phyloP scores from a whole-genome alignment of 495 filamentous ascomycete species.

The Tuber brumale region DNA sequence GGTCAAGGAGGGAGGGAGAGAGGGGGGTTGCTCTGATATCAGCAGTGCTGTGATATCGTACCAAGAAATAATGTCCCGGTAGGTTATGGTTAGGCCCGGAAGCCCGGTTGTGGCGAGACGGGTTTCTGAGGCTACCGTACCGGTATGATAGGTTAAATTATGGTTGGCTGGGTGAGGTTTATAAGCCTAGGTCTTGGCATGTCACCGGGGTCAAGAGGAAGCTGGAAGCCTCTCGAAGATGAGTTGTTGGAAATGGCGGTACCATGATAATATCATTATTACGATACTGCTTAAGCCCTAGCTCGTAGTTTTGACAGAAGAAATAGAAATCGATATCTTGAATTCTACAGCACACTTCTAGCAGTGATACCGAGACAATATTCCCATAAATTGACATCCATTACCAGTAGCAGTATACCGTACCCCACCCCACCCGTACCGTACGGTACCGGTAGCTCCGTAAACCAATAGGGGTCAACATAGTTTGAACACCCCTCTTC shows the following conservation, averaged over 20 bases:
- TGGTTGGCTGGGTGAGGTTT: neutral
- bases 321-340: neutral
- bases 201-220: neutral
- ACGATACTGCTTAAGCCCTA: neutral
- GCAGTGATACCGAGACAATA: too few species aligned
- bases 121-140: too few species aligned
- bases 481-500: neutral
- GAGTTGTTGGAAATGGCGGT: neutral
- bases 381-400: too few species aligned
- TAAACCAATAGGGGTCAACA: neutral
- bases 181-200: neutral
- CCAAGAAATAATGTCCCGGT: neutral
- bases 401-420: too few species aligned
- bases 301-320: neutral
- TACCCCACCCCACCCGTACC: too few species aligned
- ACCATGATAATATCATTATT: neutral
- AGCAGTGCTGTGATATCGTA: neutral
- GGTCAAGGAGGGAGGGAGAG: neutral
- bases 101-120: too few species aligned
- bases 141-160: too few species aligned
- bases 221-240: neutral
- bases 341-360: too few species aligned
- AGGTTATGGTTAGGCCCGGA: neutral
- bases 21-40: neutral
- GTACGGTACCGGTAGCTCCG: neutral